Evolutionary conservation across 306 rosid genomes (phyloP), one percentile per base, ranked within the genome.

Genomic region (Castanopsis chinensis): DNA sequence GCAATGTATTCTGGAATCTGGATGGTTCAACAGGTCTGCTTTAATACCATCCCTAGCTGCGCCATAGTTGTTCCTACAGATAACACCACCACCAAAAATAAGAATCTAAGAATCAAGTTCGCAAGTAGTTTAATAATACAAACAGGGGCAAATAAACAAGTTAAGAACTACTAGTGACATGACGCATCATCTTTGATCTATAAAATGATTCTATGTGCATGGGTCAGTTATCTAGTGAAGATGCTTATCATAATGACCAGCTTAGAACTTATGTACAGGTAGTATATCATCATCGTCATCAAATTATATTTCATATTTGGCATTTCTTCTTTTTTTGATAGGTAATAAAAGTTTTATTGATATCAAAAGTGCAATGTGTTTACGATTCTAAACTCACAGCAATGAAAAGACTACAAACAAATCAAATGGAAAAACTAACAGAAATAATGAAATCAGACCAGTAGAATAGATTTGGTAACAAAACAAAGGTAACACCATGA

Each of bases 1-100:
- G 90, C 99, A 12, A 95, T 67, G 85, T 89, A 95, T 85, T n/a
- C n/a, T n/a, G n/a, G n/a, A n/a, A n/a, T 95, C 99, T 27, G 99
- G 99, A 81, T 93, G 96, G 60, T 69, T 80, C 79, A 95, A 86
- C 63, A 95, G 86, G 84, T 95, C 89, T 33, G 78, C 79, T 80
- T 93, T 85, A 90, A 95, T 82, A 21, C 86, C 92, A 14, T 93
- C 91, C 70, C 98, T 96, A 75, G 76, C 41, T 23, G 88, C 87
- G 41, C 99, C 98, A 20, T 95, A 95, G 60, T 95, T 95, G 92
- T 95, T 92, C 99, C 99, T 95, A 72, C 13, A 51, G 0, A 82
- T 21, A 28, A 64, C 30, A 30, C 3, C 32, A 37, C 86, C 82
- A 58, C 57, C 61, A 21, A 64, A 59, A 55, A 49, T 57, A 20